phyloP scores from a whole-genome alignment of 352 stramenopile species.

The Phytophthora brassicae region DNA sequence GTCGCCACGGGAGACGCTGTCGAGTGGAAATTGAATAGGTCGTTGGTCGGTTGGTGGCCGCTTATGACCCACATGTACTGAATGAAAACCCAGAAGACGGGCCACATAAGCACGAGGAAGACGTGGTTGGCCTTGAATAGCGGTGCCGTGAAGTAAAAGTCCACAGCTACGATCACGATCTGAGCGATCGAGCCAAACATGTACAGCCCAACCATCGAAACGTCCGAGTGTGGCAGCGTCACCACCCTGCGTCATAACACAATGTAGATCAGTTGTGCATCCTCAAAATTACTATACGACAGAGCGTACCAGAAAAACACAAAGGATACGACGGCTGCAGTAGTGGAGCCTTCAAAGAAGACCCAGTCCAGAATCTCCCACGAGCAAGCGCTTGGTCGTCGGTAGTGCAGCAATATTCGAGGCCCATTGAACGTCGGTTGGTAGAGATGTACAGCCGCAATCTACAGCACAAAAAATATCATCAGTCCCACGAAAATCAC shows the following conservation, averaged over 20 bases:
- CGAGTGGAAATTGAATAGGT: conserved; percentile 66
- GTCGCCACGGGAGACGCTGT: conserved; percentile 36
- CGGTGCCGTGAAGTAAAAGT: conserved; percentile 65
- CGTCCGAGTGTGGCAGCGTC: conserved; percentile 41
- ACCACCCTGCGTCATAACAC: conserved; percentile 29
- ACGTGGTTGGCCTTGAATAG: conserved; percentile 67
- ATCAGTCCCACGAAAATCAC: not conserved
- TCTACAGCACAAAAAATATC: conserved; percentile 15
- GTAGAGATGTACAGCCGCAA: conserved; percentile 57
- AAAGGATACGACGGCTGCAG: conserved; percentile 44
- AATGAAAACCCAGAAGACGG: conserved; percentile 51
- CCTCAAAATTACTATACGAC: not conserved
- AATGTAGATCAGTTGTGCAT: not conserved
- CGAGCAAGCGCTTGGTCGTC: conserved; percentile 48
- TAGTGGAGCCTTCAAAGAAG: conserved; percentile 61
- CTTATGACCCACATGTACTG: conserved; percentile 60
- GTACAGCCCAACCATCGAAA: conserved; percentile 32
- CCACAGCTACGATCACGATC: conserved; percentile 46
- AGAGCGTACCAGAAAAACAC: conserved; percentile 54
- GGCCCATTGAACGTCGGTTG: conserved; percentile 57
- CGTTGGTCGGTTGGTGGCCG: conserved; percentile 55
- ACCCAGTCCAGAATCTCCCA: conserved; percentile 74
- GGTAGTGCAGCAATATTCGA: conserved; percentile 57
- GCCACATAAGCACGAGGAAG: conserved; percentile 58
- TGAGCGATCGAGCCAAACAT: conserved; percentile 43